Evolutionary conservation across 345 rosid species (phyloP), one percentile per base, ranked within the genome.

Genomic region (Eucalyptus erythrocorys): DNA sequence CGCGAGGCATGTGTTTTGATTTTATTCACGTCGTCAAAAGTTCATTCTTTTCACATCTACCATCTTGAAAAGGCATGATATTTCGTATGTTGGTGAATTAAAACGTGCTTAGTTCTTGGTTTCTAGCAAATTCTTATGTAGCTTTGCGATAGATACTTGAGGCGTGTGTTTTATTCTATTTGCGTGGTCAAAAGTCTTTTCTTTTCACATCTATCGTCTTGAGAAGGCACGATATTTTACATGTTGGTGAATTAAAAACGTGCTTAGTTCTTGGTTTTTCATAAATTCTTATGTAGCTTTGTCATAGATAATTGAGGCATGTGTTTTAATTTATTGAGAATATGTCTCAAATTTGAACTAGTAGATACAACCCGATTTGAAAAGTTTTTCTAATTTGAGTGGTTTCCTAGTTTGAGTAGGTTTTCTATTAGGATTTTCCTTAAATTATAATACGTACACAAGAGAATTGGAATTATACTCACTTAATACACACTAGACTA

Each of bases 351-450:
- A 27, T 61, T 30, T 64, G 76, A 64, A 64, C 10, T n/a, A 5
- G 0, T 64, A 64, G n/a, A 64, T 30, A n/a, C n/a, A 27, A 27
- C 17, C 68, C 2, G 1, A 61, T 4, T 51, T 5, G 1, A 3
- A 12, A 12, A 6, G 1, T 3, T 13, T 13, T 61, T 13, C 16
- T 61, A 61, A 61, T 30, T 61, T 30, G 2, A 7, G 57, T 51
- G 26, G 10, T 51, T 51, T 51, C 57, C 71, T 61, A 61, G 37
- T 13, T 30, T 61, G 37, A 64, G 17, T 64, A 64, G 37, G 34
- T 64, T 64, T 64, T 64, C 17, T 64, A 64, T 6, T 3, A 64
- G 10, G 37, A 64, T 7, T 64, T n/a, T 64, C 76, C 76, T n/a
- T n/a, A n/a, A 53, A 19, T 21, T 53, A 21, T 53, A 7, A 53